Percentiles rank a stretch among this genome's conserved stretches.
Evolutionary conservation across 1,284 basidiomycete genomes (phyloP).

Genomic region (Boletellus dicymbophilus): DNA sequence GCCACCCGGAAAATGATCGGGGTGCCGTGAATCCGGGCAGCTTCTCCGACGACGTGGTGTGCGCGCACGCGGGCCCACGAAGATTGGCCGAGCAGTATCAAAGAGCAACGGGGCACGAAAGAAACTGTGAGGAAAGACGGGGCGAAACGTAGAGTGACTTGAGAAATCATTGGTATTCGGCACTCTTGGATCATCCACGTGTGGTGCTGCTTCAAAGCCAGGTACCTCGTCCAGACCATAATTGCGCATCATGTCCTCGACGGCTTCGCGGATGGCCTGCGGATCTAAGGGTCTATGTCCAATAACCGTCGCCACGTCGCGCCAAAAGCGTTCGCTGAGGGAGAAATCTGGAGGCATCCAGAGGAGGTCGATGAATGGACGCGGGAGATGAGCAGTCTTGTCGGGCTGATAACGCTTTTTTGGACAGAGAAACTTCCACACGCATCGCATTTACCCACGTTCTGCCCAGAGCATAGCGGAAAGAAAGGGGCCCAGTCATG

Average conservation of each 20-base stretch:
- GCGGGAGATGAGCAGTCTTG: neutral
- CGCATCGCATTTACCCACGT: constrained; percentile 9
- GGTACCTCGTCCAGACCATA: constrained; percentile 23
- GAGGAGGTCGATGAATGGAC: constrained; percentile 1
- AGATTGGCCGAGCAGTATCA: constrained; percentile 12
- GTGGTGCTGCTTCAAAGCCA: constrained; percentile 10
- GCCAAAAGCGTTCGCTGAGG: constrained; percentile 27
- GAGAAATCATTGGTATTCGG: constrained; percentile 18
- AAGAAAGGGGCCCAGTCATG: neutral
- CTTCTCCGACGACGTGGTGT: constrained; percentile 7
- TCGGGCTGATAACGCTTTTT: neutral
- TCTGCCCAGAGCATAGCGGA: constrained; percentile 8
- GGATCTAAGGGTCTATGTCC: constrained; percentile 14
- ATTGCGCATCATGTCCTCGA: constrained; percentile 27
- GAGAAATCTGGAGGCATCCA: constrained; percentile 16
- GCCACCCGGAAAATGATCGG: constrained; percentile 18
- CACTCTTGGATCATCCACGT: neutral
- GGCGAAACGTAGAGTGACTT: constrained; percentile 19
- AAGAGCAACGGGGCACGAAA: neutral
- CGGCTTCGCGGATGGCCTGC: constrained; percentile 17
- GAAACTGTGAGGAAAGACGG: constrained; percentile 17
- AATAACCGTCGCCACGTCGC: constrained; percentile 17
- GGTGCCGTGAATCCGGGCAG: constrained; percentile 1
- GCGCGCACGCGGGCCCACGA: constrained; percentile 13
- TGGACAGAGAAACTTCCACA: neutral